A percentile compares a stretch with the other conserved stretches of the same genome.
phyloP scores from a whole-genome alignment of 345 rosid species.

The Eucalyptus victrix region DNA sequence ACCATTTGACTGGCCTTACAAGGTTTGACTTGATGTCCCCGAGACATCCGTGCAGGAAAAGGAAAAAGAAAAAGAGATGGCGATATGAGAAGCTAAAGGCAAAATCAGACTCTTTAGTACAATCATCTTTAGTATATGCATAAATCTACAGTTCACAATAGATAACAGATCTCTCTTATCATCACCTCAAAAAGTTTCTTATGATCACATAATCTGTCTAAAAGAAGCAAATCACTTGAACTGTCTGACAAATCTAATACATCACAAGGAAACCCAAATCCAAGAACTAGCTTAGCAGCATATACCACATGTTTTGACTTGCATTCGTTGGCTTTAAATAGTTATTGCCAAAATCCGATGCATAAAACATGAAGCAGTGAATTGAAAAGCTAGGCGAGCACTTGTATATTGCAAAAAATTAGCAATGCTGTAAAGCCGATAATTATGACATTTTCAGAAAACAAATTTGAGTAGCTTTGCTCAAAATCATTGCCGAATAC shows the following conservation, averaged over 20 bases:
- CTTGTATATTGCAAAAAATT: background rate
- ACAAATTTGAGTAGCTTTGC: background rate
- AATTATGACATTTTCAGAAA: background rate
- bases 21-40: background rate
- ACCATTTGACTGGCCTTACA: background rate
- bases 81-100: background rate
- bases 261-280: background rate
- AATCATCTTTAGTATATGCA: background rate
- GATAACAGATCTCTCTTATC: background rate
- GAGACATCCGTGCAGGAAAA: background rate
- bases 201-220: background rate
- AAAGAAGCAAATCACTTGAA: background rate
- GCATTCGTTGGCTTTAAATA: background rate
- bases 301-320: background rate
- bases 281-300: background rate
- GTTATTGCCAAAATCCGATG: background rate
- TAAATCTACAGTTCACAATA: background rate
- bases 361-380: background rate
- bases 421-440: background rate
- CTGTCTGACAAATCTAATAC: background rate
- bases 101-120: background rate
- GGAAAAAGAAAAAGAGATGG: background rate
- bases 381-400: background rate
- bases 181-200: background rate
- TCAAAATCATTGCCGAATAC: background rate